Evolutionary conservation across 768 basidiomycete species (phyloP).

Genomic region (Porphyrellus cyaneotinctus): DNA sequence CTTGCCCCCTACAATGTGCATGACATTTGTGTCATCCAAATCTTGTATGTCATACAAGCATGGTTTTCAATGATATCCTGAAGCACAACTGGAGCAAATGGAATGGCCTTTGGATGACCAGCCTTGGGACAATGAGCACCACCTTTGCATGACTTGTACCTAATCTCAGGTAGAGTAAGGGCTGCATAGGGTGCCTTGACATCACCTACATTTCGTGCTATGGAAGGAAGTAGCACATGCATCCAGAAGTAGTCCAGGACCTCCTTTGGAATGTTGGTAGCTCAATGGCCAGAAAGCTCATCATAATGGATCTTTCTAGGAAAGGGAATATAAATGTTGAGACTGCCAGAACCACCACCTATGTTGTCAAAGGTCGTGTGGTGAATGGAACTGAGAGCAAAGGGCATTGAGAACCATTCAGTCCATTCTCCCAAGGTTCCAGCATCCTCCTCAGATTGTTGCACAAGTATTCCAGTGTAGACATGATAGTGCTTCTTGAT

Average conservation of each 20-base stretch:
- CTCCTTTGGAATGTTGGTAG: slow-evolving; percentile 6
- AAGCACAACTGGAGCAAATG: neutral
- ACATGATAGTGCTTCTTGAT: slow-evolving; percentile 20
- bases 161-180: neutral
- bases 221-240: slow-evolving; percentile 6
- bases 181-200: slow-evolving; percentile 1
- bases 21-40: neutral
- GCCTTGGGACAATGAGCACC: neutral
- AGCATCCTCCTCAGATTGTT: slow-evolving; percentile 11
- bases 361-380: neutral
- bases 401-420: slow-evolving; percentile 7
- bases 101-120: slow-evolving; percentile 9
- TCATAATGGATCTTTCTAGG: slow-evolving; percentile 13
- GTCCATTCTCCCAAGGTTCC: neutral
- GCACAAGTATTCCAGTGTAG: slow-evolving; percentile 9
- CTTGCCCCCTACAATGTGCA: too few relatives aligned
- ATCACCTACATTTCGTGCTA: neutral
- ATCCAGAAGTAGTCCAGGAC: slow-evolving; percentile 8
- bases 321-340: slow-evolving; percentile 10
- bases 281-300: neutral
- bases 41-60: neutral
- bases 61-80: neutral
- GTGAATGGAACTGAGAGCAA: neutral
- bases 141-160: slow-evolving; percentile 5
- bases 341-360: neutral